Evolutionary conservation across 768 basidiomycete species (phyloP).

Genomic region (Boletellus emodensis): DNA sequence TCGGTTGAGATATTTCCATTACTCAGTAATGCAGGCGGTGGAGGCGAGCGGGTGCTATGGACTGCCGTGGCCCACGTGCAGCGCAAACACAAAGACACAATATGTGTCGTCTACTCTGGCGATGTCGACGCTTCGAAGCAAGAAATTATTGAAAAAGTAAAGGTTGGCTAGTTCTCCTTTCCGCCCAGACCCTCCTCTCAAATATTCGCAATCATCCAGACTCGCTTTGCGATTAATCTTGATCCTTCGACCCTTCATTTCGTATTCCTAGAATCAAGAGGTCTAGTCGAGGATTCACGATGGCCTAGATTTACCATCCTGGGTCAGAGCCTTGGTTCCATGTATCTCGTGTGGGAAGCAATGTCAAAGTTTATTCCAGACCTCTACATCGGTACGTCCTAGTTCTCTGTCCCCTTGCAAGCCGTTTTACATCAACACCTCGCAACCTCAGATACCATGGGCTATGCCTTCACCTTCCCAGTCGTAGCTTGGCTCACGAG

Average conservation of each 20-base stretch:
- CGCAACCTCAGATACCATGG: constrained; percentile 80
- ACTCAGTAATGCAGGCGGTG: constrained; percentile 96
- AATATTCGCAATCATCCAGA: constrained; percentile 37
- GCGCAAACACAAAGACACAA: constrained; percentile 53
- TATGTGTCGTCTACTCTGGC: constrained; percentile 86
- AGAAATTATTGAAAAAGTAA: constrained; percentile 74
- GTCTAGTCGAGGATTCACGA: constrained; percentile 71
- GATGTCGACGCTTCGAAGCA: constrained; percentile 78
- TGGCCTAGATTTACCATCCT: constrained; percentile 92
- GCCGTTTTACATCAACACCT: constrained; percentile 5
- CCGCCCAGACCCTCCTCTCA: background rate
- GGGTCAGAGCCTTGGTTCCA: constrained; percentile 87
- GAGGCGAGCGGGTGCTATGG: constrained; percentile 95
- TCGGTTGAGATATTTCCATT: constrained; percentile 26
- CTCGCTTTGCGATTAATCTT: constrained; percentile 76
- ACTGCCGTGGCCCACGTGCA: constrained; percentile 80
- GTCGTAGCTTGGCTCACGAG: constrained; percentile 54
- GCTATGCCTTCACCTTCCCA: constrained; percentile 92
- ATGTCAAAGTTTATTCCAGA: constrained; percentile 78
- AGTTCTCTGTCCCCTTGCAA: background rate
- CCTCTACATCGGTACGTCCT: constrained; percentile 74
- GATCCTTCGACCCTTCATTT: constrained; percentile 67
- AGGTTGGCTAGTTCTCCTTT: constrained; percentile 42
- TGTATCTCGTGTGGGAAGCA: constrained; percentile 81
- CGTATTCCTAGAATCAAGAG: constrained; percentile 69